Percentiles rank a stretch among this genome's conserved stretches.
phyloP scores from a whole-genome alignment of 2,329 filamentous ascomycete species.

The Bipolaris victoriae region DNA sequence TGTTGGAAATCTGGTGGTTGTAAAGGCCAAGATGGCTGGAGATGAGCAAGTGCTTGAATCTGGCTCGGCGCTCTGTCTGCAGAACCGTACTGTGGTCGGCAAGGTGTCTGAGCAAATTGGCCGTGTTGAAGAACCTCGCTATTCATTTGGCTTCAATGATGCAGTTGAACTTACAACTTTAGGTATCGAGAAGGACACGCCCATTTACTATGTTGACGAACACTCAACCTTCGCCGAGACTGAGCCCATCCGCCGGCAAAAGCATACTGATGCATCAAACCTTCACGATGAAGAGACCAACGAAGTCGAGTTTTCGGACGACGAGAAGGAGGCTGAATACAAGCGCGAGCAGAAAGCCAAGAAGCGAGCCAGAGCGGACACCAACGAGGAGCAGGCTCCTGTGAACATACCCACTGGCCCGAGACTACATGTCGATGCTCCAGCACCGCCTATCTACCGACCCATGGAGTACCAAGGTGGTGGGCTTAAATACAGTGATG shows the following conservation, averaged over 20 bases:
- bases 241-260: constrained; percentile 75
- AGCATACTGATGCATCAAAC: constrained; percentile 93
- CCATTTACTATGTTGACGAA: constrained; percentile 78
- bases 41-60: constrained; percentile 85
- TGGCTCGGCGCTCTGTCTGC: constrained; percentile 81
- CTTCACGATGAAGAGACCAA: constrained; percentile 93
- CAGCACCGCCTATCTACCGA: constrained; percentile 23
- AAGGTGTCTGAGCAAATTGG: constrained; percentile 86
- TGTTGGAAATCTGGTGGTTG: constrained; percentile 77
- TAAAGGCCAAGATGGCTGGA: constrained; percentile 78
- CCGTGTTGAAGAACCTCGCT: constrained; percentile 82
- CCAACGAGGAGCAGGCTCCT: constrained; percentile 30
- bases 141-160: constrained; percentile 78
- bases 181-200: constrained; percentile 70
- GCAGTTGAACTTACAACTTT: constrained; percentile 70
- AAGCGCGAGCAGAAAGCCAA: constrained; percentile 66
- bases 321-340: constrained; percentile 88
- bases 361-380: constrained; percentile 52
- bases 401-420: constrained; percentile 31
- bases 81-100: constrained; percentile 77
- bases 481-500: constrained; percentile 53
- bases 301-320: constrained; percentile 94
- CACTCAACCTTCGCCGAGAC: constrained; percentile 89
- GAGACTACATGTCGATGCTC: constrained; percentile 26
- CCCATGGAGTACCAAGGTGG: constrained; percentile 42